Base-by-base conservation (phyloP, 768 basidiomycete species). In the Pholiota molesta region DNA sequence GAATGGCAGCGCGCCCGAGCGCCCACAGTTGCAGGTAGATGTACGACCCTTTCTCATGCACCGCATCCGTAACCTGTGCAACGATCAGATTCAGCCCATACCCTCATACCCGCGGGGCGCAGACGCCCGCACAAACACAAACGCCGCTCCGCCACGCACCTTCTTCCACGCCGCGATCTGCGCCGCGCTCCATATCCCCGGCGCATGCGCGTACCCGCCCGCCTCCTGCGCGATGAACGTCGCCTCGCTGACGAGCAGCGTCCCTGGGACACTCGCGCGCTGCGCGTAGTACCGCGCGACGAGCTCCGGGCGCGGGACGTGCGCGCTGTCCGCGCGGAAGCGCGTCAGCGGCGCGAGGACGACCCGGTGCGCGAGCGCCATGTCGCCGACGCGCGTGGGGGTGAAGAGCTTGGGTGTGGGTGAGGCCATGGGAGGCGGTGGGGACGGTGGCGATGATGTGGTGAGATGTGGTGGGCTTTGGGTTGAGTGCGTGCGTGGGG, bases 1-100 rank as follows among this genome's bases (percentile, higher is more conserved):
- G 62, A 16, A 68, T 52, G 3, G 81, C 81, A 0, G 74, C 68
- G 4, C 85, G 80, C 0, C 85, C 88, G 0, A 85, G 69, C 1
- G 88, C 86, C 79, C 86, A 86, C 0, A 87, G 76, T 67, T 90
- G 87, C 21, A 81, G 61, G 69, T 76, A 86, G 31, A 89, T 82
- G 68, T 73, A 78, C 17, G 74, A 81, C 1, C 79, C 75, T 69
- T 74, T 63, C 68, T 65, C 66, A 37, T 74, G 72, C 2, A 73
- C 70, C 35, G 79, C 81, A 9, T 83, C 79, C 16, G 82, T 83
- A n/a, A 92, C 71, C 85, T 86, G 54, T 13, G 28, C 17, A n/a
- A n/a, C n/a, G n/a, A n/a, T n/a, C n/a, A n/a, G n/a, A n/a, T n/a
- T 11, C 45, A 57, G 21, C 23, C 17, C 29, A 31, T 10, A 17